phyloP scores from a whole-genome alignment of 352 stramenopile species.

The Phytophthora crassamura region DNA sequence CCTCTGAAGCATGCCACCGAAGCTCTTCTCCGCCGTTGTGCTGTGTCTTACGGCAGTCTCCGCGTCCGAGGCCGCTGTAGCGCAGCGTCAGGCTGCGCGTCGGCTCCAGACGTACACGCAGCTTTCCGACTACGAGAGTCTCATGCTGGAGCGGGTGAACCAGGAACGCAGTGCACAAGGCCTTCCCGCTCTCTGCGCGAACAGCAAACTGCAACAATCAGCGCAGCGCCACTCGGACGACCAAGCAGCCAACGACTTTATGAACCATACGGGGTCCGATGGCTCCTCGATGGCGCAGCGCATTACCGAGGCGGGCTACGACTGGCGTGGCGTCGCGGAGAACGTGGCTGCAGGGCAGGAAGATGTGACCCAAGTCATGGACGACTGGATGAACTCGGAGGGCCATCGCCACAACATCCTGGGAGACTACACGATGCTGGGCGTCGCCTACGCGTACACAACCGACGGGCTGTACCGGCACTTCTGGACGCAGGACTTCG shows the following conservation, averaged over 20 bases:
- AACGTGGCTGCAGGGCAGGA: conserved; percentile 51
- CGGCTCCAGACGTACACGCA: conserved; percentile 35
- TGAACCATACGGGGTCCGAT: conserved; percentile 53
- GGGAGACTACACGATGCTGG: conserved; percentile 52
- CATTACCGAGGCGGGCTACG: conserved; percentile 50
- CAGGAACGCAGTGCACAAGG: conserved; percentile 43
- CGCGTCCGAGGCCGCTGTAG: neutral
- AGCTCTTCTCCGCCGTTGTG: neutral
- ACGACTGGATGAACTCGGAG: conserved; percentile 50
- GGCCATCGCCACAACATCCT: conserved; percentile 49
- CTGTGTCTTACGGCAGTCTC: conserved; percentile 7
- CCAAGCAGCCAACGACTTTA: conserved; percentile 52
- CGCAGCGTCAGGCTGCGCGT: conserved; percentile 3
- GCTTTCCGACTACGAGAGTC: conserved; percentile 19
- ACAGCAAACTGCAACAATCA: conserved; percentile 37
- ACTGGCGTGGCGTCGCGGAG: conserved; percentile 51
- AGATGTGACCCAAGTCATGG: conserved; percentile 46
- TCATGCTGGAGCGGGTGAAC: conserved; percentile 63
- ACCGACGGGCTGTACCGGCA: conserved; percentile 34
- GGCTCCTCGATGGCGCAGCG: conserved; percentile 45
- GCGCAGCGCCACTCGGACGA: conserved; percentile 46
- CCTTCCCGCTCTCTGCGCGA: conserved; percentile 43
- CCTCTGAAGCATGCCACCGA: conserved; percentile 6
- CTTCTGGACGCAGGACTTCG: conserved; percentile 76
- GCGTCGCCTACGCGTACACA: conserved; percentile 45